Percentiles rank a stretch among this genome's conserved stretches.
These are phyloP conservation scores for Begonia masoniana DNA, from an alignment of 306 rosid species.

Conservation along the genomic window DNA sequence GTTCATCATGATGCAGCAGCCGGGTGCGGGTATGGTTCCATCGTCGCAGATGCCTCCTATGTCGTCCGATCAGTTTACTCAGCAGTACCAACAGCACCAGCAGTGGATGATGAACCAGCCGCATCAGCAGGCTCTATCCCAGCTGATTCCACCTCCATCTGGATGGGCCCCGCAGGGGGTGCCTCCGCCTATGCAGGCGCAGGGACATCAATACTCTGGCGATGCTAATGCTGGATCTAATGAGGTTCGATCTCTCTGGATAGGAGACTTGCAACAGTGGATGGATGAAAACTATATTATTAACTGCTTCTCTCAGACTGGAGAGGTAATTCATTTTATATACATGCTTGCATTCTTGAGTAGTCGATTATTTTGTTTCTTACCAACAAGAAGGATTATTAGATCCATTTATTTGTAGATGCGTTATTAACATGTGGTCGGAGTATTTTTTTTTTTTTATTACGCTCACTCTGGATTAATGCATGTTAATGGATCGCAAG, in stretches of 20 bases:
- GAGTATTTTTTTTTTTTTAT: too few species aligned
- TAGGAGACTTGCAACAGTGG: constrained; percentile 58
- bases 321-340: constrained; percentile 26
- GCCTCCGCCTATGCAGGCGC: constrained; percentile 13
- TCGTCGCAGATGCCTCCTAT: constrained; percentile 11
- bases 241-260: constrained; percentile 61
- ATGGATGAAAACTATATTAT: constrained; percentile 48
- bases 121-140: not conserved
- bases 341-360: too few species aligned
- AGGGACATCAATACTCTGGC: constrained; percentile 21
- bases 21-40: constrained; percentile 16
- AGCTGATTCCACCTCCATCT: constrained; percentile 8
- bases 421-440: too few species aligned
- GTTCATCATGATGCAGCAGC: constrained; percentile 33
- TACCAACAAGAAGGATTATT: too few species aligned
- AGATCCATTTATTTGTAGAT: too few species aligned
- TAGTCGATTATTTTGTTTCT: too few species aligned
- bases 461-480: too few species aligned
- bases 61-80: constrained; percentile 18
- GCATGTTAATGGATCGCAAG: too few species aligned
- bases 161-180: constrained; percentile 19
- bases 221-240: constrained; percentile 4
- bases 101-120: constrained; percentile 35
- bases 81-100: constrained; percentile 18
- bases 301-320: constrained; percentile 30